Evolutionary conservation across 345 rosid species (phyloP).

Genomic region (Garcia nutans): DNA sequence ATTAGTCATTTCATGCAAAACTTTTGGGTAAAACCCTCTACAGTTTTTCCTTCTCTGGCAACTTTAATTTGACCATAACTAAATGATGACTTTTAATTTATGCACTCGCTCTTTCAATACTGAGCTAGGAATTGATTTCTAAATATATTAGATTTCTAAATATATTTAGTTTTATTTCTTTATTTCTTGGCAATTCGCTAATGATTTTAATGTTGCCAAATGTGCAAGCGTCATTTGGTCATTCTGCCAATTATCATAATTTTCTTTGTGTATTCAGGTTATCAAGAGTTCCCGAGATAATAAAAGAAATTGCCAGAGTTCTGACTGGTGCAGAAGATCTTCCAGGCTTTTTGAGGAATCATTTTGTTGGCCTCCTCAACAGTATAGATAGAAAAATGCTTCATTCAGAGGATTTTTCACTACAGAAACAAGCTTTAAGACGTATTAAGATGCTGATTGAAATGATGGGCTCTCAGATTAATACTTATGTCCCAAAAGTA

Average conservation of each 20-base stretch:
- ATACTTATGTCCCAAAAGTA: slow-evolving; percentile 86
- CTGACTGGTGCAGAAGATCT: slow-evolving; percentile 78
- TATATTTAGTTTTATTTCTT: neutral
- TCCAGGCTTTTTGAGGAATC: slow-evolving; percentile 82
- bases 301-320: slow-evolving; percentile 75
- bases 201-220: slow-evolving; percentile 7
- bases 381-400: slow-evolving; percentile 91
- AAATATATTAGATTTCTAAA: neutral
- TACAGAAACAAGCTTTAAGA: slow-evolving; percentile 87
- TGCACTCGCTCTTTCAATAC: neutral
- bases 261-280: slow-evolving; percentile 53
- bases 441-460: slow-evolving; percentile 86
- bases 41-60: neutral
- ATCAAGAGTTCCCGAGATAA: slow-evolving; percentile 68
- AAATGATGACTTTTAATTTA: neutral
- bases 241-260: neutral
- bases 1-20: neutral
- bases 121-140: neutral
- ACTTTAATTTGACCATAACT: neutral
- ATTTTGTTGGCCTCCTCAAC: slow-evolving; percentile 95
- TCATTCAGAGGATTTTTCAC: slow-evolving; percentile 62
- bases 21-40: neutral
- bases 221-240: neutral
- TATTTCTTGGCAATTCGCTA: neutral
- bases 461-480: slow-evolving; percentile 89